phyloP scores from a whole-genome alignment of 352 stramenopile genomes.

The Thalassiosira ordinaria region DNA sequence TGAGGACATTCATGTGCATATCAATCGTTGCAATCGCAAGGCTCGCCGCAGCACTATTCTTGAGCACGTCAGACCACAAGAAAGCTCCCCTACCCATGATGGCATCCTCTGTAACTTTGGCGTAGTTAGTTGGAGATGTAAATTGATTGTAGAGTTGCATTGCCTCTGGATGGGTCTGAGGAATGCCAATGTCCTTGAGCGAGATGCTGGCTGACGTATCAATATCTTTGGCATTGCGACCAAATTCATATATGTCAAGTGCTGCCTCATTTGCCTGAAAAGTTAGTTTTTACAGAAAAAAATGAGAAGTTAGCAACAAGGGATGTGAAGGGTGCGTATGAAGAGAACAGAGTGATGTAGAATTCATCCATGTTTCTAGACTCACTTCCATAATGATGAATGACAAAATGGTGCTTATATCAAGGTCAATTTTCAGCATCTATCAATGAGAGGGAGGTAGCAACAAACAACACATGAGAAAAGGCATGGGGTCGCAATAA shows the following conservation, averaged over 20 bases:
- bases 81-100: slow-evolving; percentile 52
- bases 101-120: slow-evolving; percentile 27
- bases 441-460: background rate
- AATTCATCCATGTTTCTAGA: no score
- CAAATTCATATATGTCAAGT: slow-evolving; percentile 77
- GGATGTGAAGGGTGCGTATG: background rate
- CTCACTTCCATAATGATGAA: slow-evolving; percentile 74
- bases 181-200: slow-evolving; percentile 46
- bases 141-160: slow-evolving; percentile 28
- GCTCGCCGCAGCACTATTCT: slow-evolving; percentile 56
- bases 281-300: no score
- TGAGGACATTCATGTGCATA: slow-evolving; percentile 67
- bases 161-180: slow-evolving; percentile 9
- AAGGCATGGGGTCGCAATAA: no score
- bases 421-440: slow-evolving; percentile 73
- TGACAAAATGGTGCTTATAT: slow-evolving; percentile 77
- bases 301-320: background rate
- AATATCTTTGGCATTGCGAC: slow-evolving; percentile 63
- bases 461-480: no score
- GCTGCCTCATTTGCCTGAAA: slow-evolving; percentile 60
- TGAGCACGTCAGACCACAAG: slow-evolving; percentile 28
- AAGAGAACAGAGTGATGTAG: no score
- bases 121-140: slow-evolving; percentile 26
- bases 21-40: slow-evolving; percentile 66
- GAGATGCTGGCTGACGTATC: slow-evolving; percentile 32